A percentile compares a stretch with the other conserved stretches of the same genome.
Evolutionary conservation across 768 basidiomycete species (phyloP).

Genomic region (Psilocybe cubensis): DNA sequence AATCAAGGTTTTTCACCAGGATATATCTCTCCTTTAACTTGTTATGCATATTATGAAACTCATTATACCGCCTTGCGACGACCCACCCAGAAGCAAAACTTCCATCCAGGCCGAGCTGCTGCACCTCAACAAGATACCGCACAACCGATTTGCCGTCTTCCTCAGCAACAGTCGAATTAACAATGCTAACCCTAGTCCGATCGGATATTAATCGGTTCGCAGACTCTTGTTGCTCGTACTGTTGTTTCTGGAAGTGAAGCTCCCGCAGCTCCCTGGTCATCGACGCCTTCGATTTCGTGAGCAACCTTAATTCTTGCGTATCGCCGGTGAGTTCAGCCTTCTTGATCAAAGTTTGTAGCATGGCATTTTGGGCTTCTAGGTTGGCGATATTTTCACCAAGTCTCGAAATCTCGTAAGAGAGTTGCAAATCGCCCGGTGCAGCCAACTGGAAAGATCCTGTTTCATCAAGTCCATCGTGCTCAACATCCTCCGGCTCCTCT

Average conservation of each 20-base stretch:
- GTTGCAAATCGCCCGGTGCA: slow-evolving; percentile 87
- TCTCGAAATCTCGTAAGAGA: slow-evolving; percentile 84
- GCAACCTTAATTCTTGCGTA: slow-evolving; percentile 79
- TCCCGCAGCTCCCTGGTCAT: slow-evolving; percentile 84
- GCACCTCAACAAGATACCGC: slow-evolving; percentile 90
- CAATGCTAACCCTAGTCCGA: slow-evolving; percentile 83
- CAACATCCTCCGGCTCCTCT: slow-evolving; percentile 20
- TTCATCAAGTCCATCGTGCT: slow-evolving; percentile 29
- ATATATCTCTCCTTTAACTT: slow-evolving; percentile 78
- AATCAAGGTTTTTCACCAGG: slow-evolving; percentile 73
- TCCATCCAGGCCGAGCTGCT: slow-evolving; percentile 82
- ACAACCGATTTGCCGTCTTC: slow-evolving; percentile 91
- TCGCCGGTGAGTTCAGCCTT: slow-evolving; percentile 96
- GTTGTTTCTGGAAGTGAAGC: slow-evolving; percentile 85
- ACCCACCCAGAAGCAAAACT: slow-evolving; percentile 89
- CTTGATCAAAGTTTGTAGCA: slow-evolving; percentile 87
- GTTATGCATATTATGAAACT: slow-evolving; percentile 90
- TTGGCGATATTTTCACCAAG: slow-evolving; percentile 77
- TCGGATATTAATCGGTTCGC: slow-evolving; percentile 86
- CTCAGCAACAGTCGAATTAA: slow-evolving; percentile 80
- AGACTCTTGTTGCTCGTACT: slow-evolving; percentile 94
- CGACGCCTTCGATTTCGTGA: slow-evolving; percentile 80
- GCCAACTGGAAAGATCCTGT: slow-evolving; percentile 71
- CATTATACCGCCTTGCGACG: slow-evolving; percentile 91
- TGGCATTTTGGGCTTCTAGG: slow-evolving; percentile 78